phyloP scores from a whole-genome alignment of 2,329 filamentous ascomycete species.

The Colletotrichum orbiculare region DNA sequence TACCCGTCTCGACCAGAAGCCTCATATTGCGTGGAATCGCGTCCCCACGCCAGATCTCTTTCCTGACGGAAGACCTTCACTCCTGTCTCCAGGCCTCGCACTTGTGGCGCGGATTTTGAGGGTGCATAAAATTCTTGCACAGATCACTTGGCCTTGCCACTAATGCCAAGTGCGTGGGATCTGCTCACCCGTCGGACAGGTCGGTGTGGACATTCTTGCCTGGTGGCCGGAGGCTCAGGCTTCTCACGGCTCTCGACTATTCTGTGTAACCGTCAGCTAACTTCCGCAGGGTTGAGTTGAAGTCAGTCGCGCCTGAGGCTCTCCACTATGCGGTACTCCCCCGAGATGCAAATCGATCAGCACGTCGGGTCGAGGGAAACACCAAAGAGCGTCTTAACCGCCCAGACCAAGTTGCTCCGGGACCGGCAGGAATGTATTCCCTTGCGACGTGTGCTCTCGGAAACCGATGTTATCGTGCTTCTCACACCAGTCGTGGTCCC shows the following conservation, averaged over 20 bases:
- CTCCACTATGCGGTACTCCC: conserved; percentile 28
- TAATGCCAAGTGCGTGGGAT: conserved; percentile 2
- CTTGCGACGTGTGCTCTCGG: conserved; percentile 56
- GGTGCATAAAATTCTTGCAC: not conserved
- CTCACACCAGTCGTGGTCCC: conserved; percentile 68
- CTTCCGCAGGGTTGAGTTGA: conserved; percentile 24
- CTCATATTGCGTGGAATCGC: no score
- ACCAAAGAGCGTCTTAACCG: conserved; percentile 1
- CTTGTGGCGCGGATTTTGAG: not conserved
- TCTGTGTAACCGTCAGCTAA: conserved; percentile 10
- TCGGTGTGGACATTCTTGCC: not conserved
- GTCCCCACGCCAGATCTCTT: no score
- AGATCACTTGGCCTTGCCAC: not conserved
- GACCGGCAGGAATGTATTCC: conserved; percentile 60
- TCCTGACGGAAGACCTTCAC: no score
- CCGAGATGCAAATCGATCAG: conserved; percentile 28
- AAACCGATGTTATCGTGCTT: conserved; percentile 68
- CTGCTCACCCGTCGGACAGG: conserved; percentile 5
- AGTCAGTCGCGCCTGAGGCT: not conserved
- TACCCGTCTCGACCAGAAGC: no score
- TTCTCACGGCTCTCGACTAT: not conserved
- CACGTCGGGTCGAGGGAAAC: conserved; percentile 10
- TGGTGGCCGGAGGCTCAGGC: not conserved
- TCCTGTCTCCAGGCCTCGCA: not conserved
- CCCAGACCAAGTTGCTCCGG: conserved; percentile 48